Conservation (phyloP, 768 basidiomycete species). For the Glaciozyma martinii region DNA sequence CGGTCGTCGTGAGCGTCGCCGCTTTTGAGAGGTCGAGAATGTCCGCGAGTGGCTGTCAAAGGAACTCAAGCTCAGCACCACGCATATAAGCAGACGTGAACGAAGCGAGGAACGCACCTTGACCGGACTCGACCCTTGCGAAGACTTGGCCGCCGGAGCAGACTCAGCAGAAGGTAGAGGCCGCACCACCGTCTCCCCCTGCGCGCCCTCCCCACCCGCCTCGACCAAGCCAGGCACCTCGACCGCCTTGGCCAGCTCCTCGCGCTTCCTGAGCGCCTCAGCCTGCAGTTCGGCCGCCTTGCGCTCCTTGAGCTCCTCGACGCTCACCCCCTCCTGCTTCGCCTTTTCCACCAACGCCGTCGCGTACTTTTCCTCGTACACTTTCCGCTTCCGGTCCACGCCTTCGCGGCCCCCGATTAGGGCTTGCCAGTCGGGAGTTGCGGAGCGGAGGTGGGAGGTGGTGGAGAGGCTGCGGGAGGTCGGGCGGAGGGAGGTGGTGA, state of each 20-base stretch:
- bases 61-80: not conserved
- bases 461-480: conserved; percentile 2
- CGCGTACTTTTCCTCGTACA: conserved; percentile 27
- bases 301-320: conserved; percentile 19
- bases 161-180: conserved; percentile 10
- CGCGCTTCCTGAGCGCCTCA: conserved; percentile 10
- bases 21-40: conserved; percentile 70
- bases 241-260: conserved; percentile 5
- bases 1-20: conserved; percentile 55
- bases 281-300: not conserved
- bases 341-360: conserved; percentile 20
- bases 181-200: conserved; percentile 11
- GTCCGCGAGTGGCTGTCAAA: conserved; percentile 60
- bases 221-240: not conserved
- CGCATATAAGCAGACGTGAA: not conserved
- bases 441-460: not conserved
- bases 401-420: conserved; percentile 28
- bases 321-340: conserved; percentile 11
- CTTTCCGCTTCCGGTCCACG: conserved; percentile 13
- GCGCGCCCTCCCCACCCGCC: not conserved
- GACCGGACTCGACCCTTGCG: conserved; percentile 25
- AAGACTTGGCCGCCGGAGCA: not conserved
- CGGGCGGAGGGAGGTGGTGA: not conserved
- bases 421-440: conserved; percentile 21
- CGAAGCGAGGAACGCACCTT: conserved; percentile 34